Base-by-base conservation (phyloP, 2,329 filamentous ascomycete species). In the Xylaria digitata region DNA sequence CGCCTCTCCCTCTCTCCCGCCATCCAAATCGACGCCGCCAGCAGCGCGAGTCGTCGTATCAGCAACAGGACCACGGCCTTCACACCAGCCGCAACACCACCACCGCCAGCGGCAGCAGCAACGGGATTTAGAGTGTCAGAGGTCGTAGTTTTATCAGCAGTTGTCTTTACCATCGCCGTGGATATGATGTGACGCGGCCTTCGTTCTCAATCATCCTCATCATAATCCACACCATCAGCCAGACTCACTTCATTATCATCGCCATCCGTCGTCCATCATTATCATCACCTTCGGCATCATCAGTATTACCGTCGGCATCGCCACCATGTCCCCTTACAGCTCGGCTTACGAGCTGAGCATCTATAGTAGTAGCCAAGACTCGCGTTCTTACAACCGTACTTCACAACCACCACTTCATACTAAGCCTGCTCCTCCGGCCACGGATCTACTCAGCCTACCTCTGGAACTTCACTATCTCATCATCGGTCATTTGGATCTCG, bases 391-490 rank as follows among this genome's bases (percentile, higher is more conserved):
- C 21, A 21, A 6, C 37, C 67, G 26, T 37, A 63, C 21, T n/a
- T 59, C 50, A 21, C 58, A 40, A 34, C 17, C 46, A 17, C 62
- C 52, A 19, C 53, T 48, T 23, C 46, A 43, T 11, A 15, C 30
- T 34, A 46, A 55, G 23, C 32, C 55, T 43, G 23, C 55, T 46
- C 30, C 49, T n/a, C 52, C 49, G 15, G n/a, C 60, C 17, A 61
- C 52, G 45, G 67, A 71, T 57, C 69, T 76, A 56, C 59, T 65
- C 46, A 67, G 70, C 30, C 55, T 77, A 19, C 75, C 75, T 11
- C 58, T 74, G 13, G 75, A 77, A 59, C 71, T 77, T 46, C 75
- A 75, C 63, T 71, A 71, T 30, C 71, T 77, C 45, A 72, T 77
- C 60, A 43, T 76, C 23, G 63, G 65, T 3, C 65, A 75, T 19